phyloP scores from a whole-genome alignment of 2,329 filamentous ascomycete genomes.

The Ceratocystis diversiconidia region DNA sequence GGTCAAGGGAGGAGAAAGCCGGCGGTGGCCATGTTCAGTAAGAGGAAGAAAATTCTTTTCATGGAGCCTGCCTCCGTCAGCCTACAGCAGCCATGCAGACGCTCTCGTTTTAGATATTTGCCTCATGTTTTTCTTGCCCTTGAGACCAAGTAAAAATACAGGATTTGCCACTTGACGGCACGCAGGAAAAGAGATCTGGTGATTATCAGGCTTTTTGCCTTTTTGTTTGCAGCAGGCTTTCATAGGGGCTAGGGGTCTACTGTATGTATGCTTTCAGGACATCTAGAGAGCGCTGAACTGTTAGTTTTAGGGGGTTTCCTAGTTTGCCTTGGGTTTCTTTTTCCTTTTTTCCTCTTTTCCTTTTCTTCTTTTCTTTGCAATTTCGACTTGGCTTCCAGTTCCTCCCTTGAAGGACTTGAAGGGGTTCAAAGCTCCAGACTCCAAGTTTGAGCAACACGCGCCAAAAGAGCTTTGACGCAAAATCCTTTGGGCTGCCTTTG shows the following conservation, averaged over 20 bases:
- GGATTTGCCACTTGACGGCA: neutral
- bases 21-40: neutral
- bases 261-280: too few species aligned
- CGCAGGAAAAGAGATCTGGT: neutral
- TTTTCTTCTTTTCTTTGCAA: neutral
- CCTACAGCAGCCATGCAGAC: too few species aligned
- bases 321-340: neutral
- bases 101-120: too few species aligned
- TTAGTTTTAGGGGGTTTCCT: neutral
- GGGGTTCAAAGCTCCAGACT: neutral
- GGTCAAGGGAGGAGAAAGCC: neutral
- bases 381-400: neutral
- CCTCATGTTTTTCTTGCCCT: too few species aligned
- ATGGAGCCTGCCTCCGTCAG: too few species aligned
- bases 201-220: neutral
- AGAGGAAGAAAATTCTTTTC: too few species aligned
- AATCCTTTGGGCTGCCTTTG: neutral
- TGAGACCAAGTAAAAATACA: too few species aligned
- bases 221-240: too few species aligned
- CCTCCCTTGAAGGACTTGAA: neutral
- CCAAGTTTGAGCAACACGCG: neutral
- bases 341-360: neutral
- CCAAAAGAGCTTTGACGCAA: neutral
- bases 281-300: too few species aligned
- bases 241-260: too few species aligned